phyloP scores from a whole-genome alignment of 2,329 filamentous ascomycete species.

The Phaeomoniella chlamydospora region DNA sequence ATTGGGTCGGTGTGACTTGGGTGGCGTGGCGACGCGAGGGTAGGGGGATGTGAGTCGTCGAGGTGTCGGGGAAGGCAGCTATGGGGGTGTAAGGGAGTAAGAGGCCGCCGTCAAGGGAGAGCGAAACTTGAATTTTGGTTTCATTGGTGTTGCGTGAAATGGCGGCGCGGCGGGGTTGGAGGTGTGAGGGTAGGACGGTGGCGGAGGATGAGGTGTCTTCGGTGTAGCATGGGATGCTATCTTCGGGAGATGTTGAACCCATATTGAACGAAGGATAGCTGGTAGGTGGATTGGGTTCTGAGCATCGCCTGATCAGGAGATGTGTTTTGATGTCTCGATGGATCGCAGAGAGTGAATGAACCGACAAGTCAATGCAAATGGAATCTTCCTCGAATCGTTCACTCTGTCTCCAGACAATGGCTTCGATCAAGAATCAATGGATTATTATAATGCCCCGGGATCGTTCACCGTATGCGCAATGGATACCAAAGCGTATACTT shows the following conservation, averaged over 20 bases:
- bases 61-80: slow-evolving; percentile 44
- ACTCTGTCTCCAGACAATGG: too few species aligned
- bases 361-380: too few species aligned
- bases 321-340: too few species aligned
- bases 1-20: slow-evolving; percentile 71
- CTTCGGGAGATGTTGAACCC: background rate
- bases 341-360: too few species aligned
- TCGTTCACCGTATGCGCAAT: too few species aligned
- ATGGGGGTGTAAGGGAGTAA: slow-evolving; percentile 25
- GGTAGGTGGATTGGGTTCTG: too few species aligned
- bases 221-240: background rate
- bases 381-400: too few species aligned
- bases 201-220: background rate
- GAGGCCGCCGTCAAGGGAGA: slow-evolving; percentile 83
- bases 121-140: slow-evolving; percentile 84
- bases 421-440: too few species aligned
- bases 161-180: slow-evolving; percentile 50
- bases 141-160: slow-evolving; percentile 90
- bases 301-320: too few species aligned
- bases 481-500: too few species aligned
- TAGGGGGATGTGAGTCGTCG: slow-evolving; percentile 27
- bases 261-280: too few species aligned
- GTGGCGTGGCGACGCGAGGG: slow-evolving; percentile 55
- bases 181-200: slow-evolving; percentile 1
- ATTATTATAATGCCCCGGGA: too few species aligned